Percentiles rank a stretch among this genome's conserved stretches.
These are phyloP conservation scores for Ilyonectria sp. DNA, from an alignment of 2,329 filamentous ascomycete genomes.

Conservation along the genomic window DNA sequence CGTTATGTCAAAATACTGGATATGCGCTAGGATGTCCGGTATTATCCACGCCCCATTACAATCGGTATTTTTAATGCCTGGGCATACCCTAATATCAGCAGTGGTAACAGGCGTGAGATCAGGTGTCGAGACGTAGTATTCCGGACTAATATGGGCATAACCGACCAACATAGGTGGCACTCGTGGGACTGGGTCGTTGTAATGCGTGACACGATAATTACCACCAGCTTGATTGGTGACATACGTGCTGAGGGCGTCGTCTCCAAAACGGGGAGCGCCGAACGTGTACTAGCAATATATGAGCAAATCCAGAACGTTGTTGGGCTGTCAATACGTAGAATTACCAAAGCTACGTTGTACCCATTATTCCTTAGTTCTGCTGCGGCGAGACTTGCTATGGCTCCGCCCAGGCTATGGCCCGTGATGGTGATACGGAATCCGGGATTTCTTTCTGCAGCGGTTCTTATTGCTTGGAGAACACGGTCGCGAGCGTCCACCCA, in stretches of 20 bases:
- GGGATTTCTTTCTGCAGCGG: slow-evolving; percentile 63
- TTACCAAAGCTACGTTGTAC: slow-evolving; percentile 40
- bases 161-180: slow-evolving; percentile 73
- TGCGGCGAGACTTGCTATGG: slow-evolving; percentile 73
- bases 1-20: too few relatives aligned
- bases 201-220: slow-evolving; percentile 77
- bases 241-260: slow-evolving; percentile 67
- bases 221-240: slow-evolving; percentile 66
- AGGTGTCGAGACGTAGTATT: slow-evolving; percentile 65
- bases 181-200: slow-evolving; percentile 76
- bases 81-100: slow-evolving; percentile 61
- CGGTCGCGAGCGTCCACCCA: slow-evolving; percentile 68
- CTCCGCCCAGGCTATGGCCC: slow-evolving; percentile 79
- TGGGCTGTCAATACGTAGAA: too few relatives aligned
- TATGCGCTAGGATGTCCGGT: too few relatives aligned
- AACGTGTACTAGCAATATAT: slow-evolving; percentile 68
- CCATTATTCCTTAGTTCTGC: slow-evolving; percentile 68
- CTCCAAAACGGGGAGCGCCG: slow-evolving; percentile 78
- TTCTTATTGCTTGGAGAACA: slow-evolving; percentile 60
- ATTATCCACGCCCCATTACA: too few relatives aligned
- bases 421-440: slow-evolving; percentile 70
- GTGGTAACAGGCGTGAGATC: slow-evolving; percentile 33
- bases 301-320: too few relatives aligned
- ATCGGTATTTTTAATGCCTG: too few relatives aligned
- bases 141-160: slow-evolving; percentile 77